A percentile compares a stretch with the other conserved stretches of the same genome.
These are phyloP conservation scores for Trichosporon coremiiforme DNA, from an alignment of 1,284 basidiomycete genomes.

Conservation along the genomic window DNA sequence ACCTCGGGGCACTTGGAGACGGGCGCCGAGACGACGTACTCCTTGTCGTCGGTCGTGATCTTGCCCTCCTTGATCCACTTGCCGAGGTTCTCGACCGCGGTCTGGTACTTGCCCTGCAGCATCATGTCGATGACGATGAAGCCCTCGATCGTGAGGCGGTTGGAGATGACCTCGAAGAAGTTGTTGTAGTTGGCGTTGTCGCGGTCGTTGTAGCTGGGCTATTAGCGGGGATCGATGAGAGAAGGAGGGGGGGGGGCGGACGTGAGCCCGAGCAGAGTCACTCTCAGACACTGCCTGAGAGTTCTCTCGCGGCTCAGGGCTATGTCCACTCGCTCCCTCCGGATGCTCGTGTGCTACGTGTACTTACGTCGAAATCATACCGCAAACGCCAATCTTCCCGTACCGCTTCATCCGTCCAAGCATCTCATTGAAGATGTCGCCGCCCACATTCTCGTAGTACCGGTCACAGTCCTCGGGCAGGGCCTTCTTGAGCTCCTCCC, in stretches of 20 bases:
- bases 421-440: slow-evolving; percentile 53
- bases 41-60: slow-evolving; percentile 40
- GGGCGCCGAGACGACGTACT: slow-evolving; percentile 46
- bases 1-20: slow-evolving; percentile 49
- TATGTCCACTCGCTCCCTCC: too few relatives aligned
- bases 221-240: too few relatives aligned
- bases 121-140: slow-evolving; percentile 55
- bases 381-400: slow-evolving; percentile 58
- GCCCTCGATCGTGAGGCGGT: slow-evolving; percentile 56
- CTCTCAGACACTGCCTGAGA: too few relatives aligned
- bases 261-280: too few relatives aligned
- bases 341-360: too few relatives aligned
- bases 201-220: slow-evolving; percentile 32
- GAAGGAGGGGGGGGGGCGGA: too few relatives aligned
- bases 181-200: slow-evolving; percentile 34
- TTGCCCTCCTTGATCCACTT: slow-evolving; percentile 46
- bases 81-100: slow-evolving; percentile 35
- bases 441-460: slow-evolving; percentile 58
- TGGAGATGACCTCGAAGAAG: slow-evolving; percentile 52
- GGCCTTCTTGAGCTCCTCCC: slow-evolving; percentile 43
- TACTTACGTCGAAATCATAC: slow-evolving; percentile 36
- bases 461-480: slow-evolving; percentile 45
- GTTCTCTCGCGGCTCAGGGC: too few relatives aligned
- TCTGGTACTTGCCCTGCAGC: slow-evolving; percentile 26
- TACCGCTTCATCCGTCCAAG: slow-evolving; percentile 52